Base-by-base conservation (phyloP, 768 basidiomycete genomes). In the Sporobolomyces pararoseus region DNA sequence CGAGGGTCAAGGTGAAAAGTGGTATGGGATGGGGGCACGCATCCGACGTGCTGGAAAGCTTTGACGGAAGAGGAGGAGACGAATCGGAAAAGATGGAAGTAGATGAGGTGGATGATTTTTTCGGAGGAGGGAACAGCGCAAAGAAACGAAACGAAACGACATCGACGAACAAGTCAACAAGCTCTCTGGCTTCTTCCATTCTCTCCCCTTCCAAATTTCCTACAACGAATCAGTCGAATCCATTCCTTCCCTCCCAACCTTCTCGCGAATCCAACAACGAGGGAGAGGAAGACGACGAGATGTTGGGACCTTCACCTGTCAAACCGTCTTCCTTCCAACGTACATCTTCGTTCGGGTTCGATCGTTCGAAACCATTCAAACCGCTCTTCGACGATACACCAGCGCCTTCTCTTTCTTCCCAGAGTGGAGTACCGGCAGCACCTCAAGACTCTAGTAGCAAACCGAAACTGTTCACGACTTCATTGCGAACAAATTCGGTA, bases 291-390 rank as follows among this genome's bases (percentile, higher is more conserved):
- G 68, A 67, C 27, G 67, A 66, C 55, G 68, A 70, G 13, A n/a
- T 54, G 4, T 42, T 73, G 14, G 72, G 72, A 1, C 72, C 72
- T 0, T 73, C 72, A 5, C 72, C 72, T n/a, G 68, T 61, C 51
- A 73, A 73, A 51, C 65, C 65, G 17, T 49, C 46, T 7, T 32
- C 25, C 17, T 19, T 44, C 58, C 2, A 29, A 44, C 52, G 47
- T 17, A 29, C 25, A n/a, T 29, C 63, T n/a, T 29, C 47, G 7
- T 16, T 39, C 57, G 19, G 13, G 6, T 32, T 39, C 49, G 37
- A 51, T 10, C 39, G 37, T 12, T 16, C 55, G 37, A 65, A 65
- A 39, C 54, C 59, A 9, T 72, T 68, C 55, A 60, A 62, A 19
- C 64, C 71, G 13, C 55, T 70, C 32, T 23, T 69, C 49, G 23